These are phyloP conservation scores for Pseudogymnoascus sp. DNA, from an alignment of 2,329 filamentous ascomycete genomes.

Conservation along the genomic window DNA sequence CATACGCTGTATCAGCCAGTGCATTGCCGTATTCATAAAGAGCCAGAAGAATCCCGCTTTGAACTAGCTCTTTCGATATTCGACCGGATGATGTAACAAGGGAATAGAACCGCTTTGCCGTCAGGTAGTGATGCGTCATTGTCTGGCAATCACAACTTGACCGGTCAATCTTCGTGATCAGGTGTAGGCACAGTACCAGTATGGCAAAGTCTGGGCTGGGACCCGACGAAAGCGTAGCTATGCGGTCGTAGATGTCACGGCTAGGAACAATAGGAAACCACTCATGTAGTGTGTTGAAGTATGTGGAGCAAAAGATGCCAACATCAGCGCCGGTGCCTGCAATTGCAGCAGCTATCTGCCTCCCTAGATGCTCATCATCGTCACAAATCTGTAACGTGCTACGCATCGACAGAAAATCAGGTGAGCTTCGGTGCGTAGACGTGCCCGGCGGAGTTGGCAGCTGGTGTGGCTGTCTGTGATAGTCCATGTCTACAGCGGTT, in stretches of 20 bases:
- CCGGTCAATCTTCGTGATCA: background rate
- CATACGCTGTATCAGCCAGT: constrained; percentile 7
- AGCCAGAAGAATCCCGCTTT: constrained; percentile 13
- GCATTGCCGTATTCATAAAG: constrained; percentile 13
- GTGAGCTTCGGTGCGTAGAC: background rate
- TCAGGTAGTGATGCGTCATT: constrained; percentile 4
- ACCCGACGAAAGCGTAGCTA: background rate
- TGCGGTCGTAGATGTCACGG: constrained; percentile 3
- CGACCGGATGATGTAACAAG: constrained; percentile 9
- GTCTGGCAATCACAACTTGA: background rate
- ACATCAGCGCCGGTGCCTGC: constrained; percentile 4
- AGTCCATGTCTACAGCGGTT: background rate
- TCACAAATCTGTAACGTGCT: background rate
- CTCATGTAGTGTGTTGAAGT: constrained; percentile 6
- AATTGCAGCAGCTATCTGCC: constrained; percentile 2
- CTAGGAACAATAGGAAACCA: constrained; percentile 8
- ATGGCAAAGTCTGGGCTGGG: background rate
- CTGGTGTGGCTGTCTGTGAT: background rate
- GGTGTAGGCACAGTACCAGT: background rate
- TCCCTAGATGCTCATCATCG: background rate
- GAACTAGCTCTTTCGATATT: constrained; percentile 12
- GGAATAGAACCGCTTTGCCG: background rate
- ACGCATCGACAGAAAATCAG: background rate
- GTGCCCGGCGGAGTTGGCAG: background rate
- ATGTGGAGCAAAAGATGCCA: background rate